Evolutionary conservation across 2,329 filamentous ascomycete species (phyloP).

Genomic region (Ceratocystiopsis brevicomis): DNA sequence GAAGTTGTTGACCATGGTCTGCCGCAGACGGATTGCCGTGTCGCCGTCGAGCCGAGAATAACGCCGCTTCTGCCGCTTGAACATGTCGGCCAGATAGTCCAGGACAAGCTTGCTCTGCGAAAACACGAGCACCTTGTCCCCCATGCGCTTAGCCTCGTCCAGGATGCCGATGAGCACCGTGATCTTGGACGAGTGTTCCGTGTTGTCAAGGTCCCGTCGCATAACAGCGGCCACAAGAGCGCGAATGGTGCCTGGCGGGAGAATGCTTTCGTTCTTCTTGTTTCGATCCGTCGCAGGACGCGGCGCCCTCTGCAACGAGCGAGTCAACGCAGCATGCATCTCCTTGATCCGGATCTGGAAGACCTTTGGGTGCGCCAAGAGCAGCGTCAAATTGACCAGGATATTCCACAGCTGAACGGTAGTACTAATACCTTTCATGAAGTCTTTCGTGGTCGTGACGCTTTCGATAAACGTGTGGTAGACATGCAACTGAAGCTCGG

Average conservation of each 20-base stretch:
- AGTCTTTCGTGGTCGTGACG: neutral
- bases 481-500: conserved; percentile 39
- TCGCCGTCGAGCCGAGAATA: conserved; percentile 48
- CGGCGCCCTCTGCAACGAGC: neutral
- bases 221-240: conserved; percentile 19
- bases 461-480: conserved; percentile 33
- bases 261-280: neutral
- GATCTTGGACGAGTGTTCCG: conserved; percentile 48
- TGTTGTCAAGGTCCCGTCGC: conserved; percentile 22
- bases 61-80: conserved; percentile 28
- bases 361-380: conserved; percentile 33
- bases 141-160: conserved; percentile 35
- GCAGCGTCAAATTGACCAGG: conserved; percentile 26
- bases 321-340: conserved; percentile 5
- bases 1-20: conserved; percentile 47
- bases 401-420: conserved; percentile 15
- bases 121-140: conserved; percentile 68
- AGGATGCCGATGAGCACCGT: conserved; percentile 50
- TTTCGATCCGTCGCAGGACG: neutral
- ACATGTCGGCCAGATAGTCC: conserved; percentile 43
- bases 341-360: conserved; percentile 21
- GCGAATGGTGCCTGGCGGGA: conserved; percentile 15
- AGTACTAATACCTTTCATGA: conserved; percentile 1
- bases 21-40: conserved; percentile 37
- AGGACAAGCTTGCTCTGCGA: conserved; percentile 53